These are phyloP conservation scores for Macaranga tanarius DNA, from an alignment of 441 rosid species.

Conservation along the genomic window DNA sequence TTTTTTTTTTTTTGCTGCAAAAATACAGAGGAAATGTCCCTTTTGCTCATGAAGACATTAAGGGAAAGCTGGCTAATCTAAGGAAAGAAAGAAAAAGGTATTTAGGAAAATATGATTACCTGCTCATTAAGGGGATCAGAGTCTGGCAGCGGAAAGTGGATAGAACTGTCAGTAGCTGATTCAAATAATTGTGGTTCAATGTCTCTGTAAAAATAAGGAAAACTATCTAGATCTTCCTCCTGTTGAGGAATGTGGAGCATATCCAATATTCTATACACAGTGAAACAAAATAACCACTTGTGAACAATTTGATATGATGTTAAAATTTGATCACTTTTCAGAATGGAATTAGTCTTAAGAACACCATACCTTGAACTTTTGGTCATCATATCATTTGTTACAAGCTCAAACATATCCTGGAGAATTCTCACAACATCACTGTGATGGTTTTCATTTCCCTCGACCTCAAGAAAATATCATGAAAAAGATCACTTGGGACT, in stretches of 20 bases:
- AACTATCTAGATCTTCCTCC: conserved; percentile 30
- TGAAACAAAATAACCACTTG: conserved; percentile 13
- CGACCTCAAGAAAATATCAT: conserved; percentile 43
- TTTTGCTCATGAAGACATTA: background rate
- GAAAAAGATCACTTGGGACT: conserved; percentile 14
- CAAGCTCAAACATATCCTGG: conserved; percentile 93
- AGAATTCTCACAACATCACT: conserved; percentile 74
- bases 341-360: conserved; percentile 21
- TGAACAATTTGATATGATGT: conserved; percentile 23
- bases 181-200: conserved; percentile 79
- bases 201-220: conserved; percentile 42
- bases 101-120: conserved; percentile 31
- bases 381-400: conserved; percentile 85
- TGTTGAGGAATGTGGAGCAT: conserved; percentile 24
- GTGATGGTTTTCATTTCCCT: conserved; percentile 57
- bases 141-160: conserved; percentile 87
- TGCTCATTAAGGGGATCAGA: conserved; percentile 55
- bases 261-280: conserved; percentile 56
- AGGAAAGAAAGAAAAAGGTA: background rate
- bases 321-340: conserved; percentile 5
- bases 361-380: conserved; percentile 65
- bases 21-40: background rate
- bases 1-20: too few species aligned
- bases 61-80: background rate
- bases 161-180: conserved; percentile 47